Percentiles rank a stretch among this genome's conserved stretches.
phyloP scores from a whole-genome alignment of 2,329 filamentous ascomycete species.

The Ophiostoma novo-ulmi region DNA sequence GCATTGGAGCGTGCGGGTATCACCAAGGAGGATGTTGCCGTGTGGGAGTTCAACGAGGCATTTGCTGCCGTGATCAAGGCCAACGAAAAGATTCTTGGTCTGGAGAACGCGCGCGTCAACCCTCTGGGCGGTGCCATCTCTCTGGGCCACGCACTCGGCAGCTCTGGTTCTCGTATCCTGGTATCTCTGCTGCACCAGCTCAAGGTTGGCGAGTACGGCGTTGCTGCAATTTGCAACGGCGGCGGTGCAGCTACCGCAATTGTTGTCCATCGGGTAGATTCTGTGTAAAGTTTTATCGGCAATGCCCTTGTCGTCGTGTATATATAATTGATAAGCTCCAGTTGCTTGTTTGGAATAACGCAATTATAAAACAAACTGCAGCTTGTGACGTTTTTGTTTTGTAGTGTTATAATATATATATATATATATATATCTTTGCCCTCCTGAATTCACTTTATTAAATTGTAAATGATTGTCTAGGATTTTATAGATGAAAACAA shows the following conservation, averaged over 20 bases:
- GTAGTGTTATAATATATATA: no score
- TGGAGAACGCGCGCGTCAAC: slow-evolving; percentile 77
- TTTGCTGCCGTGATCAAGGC: slow-evolving; percentile 94
- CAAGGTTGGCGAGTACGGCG: slow-evolving; percentile 86
- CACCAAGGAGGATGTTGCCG: slow-evolving; percentile 80
- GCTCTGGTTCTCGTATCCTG: slow-evolving; percentile 86
- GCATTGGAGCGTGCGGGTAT: slow-evolving; percentile 85
- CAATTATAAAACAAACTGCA: not conserved
- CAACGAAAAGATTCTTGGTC: slow-evolving; percentile 77
- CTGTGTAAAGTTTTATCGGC: slow-evolving; percentile 37
- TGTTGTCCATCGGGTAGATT: slow-evolving; percentile 77
- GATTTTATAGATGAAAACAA: no score
- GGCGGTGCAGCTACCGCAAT: slow-evolving; percentile 88
- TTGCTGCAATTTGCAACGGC: slow-evolving; percentile 94
- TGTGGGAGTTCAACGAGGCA: slow-evolving; percentile 99
- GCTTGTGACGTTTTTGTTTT: not conserved
- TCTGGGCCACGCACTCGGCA: slow-evolving; percentile 84
- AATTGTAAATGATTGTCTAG: no score
- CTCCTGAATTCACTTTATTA: no score
- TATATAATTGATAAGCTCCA: not conserved
- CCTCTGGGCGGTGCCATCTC: slow-evolving; percentile 87
- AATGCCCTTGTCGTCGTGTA: not conserved
- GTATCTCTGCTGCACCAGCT: slow-evolving; percentile 88
- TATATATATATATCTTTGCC: no score
- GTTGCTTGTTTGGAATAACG: not conserved